Percentiles rank a stretch among this genome's conserved stretches.
These are phyloP conservation scores for Trichomonas vaginalis DNA, from an alignment of 208 protist species.

Conservation along the genomic window DNA sequence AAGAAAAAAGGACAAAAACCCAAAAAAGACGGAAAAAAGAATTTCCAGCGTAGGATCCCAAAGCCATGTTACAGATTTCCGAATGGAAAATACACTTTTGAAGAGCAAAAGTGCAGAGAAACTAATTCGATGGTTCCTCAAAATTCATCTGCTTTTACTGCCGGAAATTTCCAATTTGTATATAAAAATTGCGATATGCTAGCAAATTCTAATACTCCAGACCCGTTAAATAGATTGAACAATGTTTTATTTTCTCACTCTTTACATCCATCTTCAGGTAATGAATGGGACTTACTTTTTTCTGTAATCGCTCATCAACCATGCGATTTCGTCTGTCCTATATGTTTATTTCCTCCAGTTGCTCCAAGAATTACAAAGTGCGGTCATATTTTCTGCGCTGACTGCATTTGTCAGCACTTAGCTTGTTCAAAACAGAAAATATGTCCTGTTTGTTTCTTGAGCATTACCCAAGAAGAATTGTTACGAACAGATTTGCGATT, in stretches of 20 bases:
- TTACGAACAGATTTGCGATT: not conserved
- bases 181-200: not conserved
- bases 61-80: not conserved
- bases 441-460: not conserved
- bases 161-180: not conserved
- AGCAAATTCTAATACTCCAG: not conserved
- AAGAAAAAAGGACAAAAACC: not conserved
- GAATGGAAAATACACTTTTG: not conserved
- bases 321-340: not conserved
- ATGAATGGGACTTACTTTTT: not conserved
- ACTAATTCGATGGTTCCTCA: not conserved
- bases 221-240: not conserved
- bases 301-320: not conserved
- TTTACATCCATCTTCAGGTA: not conserved
- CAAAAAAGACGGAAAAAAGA: not conserved
- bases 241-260: not conserved
- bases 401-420: not conserved
- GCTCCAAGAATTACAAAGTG: not conserved
- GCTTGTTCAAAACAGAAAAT: not conserved
- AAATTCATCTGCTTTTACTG: not conserved
- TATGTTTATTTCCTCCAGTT: not conserved
- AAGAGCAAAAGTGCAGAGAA: not conserved
- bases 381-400: conserved; percentile 1
- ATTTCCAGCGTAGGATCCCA: not conserved
- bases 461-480: not conserved